These are phyloP conservation scores for Rhodotorula sphaerocarpa DNA, from an alignment of 768 basidiomycete species.

Conservation along the genomic window DNA sequence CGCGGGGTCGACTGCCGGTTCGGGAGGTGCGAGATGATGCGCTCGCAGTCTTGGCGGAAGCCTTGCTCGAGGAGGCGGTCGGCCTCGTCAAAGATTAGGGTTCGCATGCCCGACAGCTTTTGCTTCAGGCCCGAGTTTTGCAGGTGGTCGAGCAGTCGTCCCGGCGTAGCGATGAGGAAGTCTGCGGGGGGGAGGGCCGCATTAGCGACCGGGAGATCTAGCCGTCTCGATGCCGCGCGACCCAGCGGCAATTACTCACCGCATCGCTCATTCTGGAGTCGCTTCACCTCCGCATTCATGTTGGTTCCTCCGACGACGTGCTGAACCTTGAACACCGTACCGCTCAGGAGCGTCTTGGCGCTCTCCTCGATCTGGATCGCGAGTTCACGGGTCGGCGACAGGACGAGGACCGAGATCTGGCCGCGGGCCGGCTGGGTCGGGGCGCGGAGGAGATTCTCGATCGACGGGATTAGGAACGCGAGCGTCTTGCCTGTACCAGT, in stretches of 20 bases:
- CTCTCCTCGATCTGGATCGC: constrained; percentile 53
- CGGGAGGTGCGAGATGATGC: constrained; percentile 38
- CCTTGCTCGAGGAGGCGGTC: constrained; percentile 43
- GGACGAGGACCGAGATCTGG: constrained; percentile 40
- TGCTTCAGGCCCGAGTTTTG: constrained; percentile 44
- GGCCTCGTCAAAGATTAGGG: constrained; percentile 47
- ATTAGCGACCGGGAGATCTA: constrained; percentile 36
- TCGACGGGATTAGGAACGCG: constrained; percentile 46
- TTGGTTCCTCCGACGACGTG: constrained; percentile 55
- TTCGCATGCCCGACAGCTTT: constrained; percentile 46
- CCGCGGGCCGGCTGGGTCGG: constrained; percentile 30
- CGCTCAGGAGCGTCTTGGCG: constrained; percentile 77
- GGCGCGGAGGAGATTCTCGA: constrained; percentile 41
- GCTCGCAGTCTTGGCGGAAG: constrained; percentile 41
- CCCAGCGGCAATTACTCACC: constrained; percentile 38
- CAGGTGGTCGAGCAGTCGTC: constrained; percentile 44
- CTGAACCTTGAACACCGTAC: constrained; percentile 48
- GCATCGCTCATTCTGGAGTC: constrained; percentile 39
- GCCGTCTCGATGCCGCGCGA: too few species aligned
- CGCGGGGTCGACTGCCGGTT: constrained; percentile 32
- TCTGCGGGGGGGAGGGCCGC: constrained; percentile 46
- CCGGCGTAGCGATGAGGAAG: constrained; percentile 45
- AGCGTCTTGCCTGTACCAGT: constrained; percentile 52
- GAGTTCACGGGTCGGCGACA: constrained; percentile 51
- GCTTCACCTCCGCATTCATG: constrained; percentile 40